Conservation (phyloP, 2,329 filamentous ascomycete genomes). For the Aureobasidium uvarum region DNA sequence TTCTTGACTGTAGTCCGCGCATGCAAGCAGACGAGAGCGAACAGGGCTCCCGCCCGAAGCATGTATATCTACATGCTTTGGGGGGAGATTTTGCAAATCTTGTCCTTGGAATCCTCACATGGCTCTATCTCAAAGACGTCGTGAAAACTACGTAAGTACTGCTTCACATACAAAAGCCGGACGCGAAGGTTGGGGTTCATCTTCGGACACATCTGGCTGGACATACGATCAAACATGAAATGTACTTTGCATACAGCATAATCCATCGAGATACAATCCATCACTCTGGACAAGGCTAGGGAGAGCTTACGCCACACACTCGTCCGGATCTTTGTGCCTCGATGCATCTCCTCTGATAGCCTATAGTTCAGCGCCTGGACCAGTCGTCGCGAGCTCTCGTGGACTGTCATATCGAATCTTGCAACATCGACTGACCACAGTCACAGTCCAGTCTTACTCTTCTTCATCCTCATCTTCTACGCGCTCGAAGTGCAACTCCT, state of each 20-base stretch:
- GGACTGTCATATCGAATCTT: background rate
- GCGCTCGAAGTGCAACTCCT: slow-evolving; percentile 27
- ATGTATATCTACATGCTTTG: slow-evolving; percentile 48
- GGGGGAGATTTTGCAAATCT: slow-evolving; percentile 46
- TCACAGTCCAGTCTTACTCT: slow-evolving; percentile 2
- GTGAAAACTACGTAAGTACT: slow-evolving; percentile 19
- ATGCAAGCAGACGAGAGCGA: slow-evolving; percentile 37
- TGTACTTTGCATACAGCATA: background rate
- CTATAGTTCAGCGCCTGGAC: background rate
- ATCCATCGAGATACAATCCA: background rate
- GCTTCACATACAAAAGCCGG: background rate
- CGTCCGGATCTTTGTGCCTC: background rate
- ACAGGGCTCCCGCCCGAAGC: slow-evolving; percentile 10
- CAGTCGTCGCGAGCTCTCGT: background rate
- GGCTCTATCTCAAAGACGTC: slow-evolving; percentile 35
- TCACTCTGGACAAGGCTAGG: background rate
- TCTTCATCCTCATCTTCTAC: slow-evolving; percentile 33
- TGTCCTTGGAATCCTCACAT: slow-evolving; percentile 45
- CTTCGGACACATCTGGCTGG: background rate
- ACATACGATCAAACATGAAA: background rate
- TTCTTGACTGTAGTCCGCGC: slow-evolving; percentile 44
- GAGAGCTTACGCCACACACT: no score
- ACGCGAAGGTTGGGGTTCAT: background rate
- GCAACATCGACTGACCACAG: background rate
- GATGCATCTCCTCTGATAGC: background rate